Conservation (phyloP, 2,329 filamentous ascomycete genomes). For the Blastomyces emzantsi region DNA sequence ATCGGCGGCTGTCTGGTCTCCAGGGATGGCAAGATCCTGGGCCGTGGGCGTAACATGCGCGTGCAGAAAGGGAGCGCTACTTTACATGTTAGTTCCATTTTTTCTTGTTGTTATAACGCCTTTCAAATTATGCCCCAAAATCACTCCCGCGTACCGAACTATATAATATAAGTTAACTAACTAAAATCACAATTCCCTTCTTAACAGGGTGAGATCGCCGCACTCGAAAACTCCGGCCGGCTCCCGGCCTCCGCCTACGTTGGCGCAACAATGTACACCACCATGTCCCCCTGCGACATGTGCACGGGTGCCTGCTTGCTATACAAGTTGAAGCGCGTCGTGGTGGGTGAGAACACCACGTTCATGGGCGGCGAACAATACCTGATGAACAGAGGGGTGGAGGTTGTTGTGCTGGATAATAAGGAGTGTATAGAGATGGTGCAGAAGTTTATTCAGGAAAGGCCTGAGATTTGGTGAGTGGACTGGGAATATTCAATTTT, state of each 20-base stretch:
- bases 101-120: not conserved
- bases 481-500: not conserved
- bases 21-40: conserved; percentile 59
- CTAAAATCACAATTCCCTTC: too few relatives aligned
- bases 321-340: conserved; percentile 64
- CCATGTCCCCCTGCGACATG: conserved; percentile 72
- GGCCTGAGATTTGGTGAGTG: conserved; percentile 60
- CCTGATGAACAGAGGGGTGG: conserved; percentile 57
- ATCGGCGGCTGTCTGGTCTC: conserved; percentile 56
- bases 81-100: conserved; percentile 53
- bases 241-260: conserved; percentile 60
- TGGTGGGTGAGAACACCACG: conserved; percentile 68
- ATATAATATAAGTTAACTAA: too few relatives aligned
- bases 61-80: conserved; percentile 53
- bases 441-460: conserved; percentile 61
- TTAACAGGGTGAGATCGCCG: conserved; percentile 58
- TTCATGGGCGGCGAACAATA: conserved; percentile 66
- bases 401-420: conserved; percentile 62
- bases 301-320: conserved; percentile 69
- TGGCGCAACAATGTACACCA: conserved; percentile 75
- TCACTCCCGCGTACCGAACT: too few relatives aligned
- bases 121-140: too few relatives aligned
- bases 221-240: conserved; percentile 64
- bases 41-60: conserved; percentile 51
- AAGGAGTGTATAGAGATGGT: conserved; percentile 59